Conservation (phyloP, 2,329 filamentous ascomycete genomes). For the Colletotrichum salicis region DNA sequence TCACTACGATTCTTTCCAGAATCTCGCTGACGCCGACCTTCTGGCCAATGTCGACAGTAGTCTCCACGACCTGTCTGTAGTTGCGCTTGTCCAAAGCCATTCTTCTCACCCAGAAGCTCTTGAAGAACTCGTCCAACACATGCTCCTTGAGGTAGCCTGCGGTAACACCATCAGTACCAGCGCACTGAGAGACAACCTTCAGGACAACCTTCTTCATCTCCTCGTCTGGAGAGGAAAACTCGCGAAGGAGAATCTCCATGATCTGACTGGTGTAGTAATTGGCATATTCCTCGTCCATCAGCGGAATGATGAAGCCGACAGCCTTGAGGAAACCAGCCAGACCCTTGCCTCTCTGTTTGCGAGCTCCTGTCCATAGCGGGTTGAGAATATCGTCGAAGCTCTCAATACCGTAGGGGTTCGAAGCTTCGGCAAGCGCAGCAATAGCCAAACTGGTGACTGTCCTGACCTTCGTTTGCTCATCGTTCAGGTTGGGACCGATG, state of each 20-base stretch:
- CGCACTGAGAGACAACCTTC: constrained; percentile 96
- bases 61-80: constrained; percentile 97
- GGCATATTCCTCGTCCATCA: constrained; percentile 99
- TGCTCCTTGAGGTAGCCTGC: constrained; percentile 95
- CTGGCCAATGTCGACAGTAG: constrained; percentile 94
- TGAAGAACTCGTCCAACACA: constrained; percentile 96
- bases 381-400: constrained; percentile 98
- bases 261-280: constrained; percentile 99
- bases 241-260: constrained; percentile 96
- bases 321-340: constrained; percentile 96
- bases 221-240: constrained; percentile 96
- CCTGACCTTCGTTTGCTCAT: constrained; percentile 97
- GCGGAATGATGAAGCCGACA: constrained; percentile 95
- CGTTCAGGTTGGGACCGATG: constrained; percentile 93
- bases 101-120: constrained; percentile 96
- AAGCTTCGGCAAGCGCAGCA: constrained; percentile 92
- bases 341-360: constrained; percentile 96
- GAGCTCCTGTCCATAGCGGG: constrained; percentile 93
- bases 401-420: constrained; percentile 98
- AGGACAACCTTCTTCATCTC: constrained; percentile 99
- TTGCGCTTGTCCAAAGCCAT: constrained; percentile 99
- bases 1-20: constrained; percentile 89
- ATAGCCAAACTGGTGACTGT: constrained; percentile 96
- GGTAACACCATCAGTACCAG: constrained; percentile 93
- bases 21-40: constrained; percentile 99